Conservation (phyloP, 148 eudicot genomes). For the Arbutus unedo region DNA sequence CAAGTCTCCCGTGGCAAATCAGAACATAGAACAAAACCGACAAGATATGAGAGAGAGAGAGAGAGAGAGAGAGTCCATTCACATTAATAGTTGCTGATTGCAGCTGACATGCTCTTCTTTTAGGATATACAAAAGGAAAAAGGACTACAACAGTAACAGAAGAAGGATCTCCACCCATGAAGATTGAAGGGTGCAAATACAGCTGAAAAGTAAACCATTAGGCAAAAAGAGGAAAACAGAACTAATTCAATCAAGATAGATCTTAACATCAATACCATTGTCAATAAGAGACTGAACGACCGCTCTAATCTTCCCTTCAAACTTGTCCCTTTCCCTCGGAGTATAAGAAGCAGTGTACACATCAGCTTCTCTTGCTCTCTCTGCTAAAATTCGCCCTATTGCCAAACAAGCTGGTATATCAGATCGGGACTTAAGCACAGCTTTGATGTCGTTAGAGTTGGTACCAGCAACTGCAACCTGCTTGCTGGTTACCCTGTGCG, state of each 20-base stretch:
- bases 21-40: background rate
- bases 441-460: conserved; percentile 88
- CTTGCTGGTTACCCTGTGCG: conserved; percentile 86
- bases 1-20: background rate
- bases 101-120: background rate
- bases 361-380: conserved; percentile 89
- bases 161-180: background rate
- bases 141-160: background rate
- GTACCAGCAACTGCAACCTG: conserved; percentile 95
- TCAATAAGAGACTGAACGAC: conserved; percentile 92
- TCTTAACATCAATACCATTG: conserved; percentile 81
- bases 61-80: background rate
- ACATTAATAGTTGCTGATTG: background rate
- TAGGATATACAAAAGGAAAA: background rate
- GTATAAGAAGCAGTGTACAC: conserved; percentile 92
- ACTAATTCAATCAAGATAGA: conserved; percentile 65
- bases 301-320: conserved; percentile 96
- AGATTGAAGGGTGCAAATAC: background rate
- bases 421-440: conserved; percentile 66
- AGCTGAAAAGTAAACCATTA: background rate
- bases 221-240: background rate
- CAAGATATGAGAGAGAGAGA: background rate
- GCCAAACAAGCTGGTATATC: conserved; percentile 95
- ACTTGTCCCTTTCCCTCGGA: conserved; percentile 87
- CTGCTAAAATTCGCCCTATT: conserved; percentile 66